Conservation (phyloP, 768 basidiomycete species). For the Boletus vermiculosoides region DNA sequence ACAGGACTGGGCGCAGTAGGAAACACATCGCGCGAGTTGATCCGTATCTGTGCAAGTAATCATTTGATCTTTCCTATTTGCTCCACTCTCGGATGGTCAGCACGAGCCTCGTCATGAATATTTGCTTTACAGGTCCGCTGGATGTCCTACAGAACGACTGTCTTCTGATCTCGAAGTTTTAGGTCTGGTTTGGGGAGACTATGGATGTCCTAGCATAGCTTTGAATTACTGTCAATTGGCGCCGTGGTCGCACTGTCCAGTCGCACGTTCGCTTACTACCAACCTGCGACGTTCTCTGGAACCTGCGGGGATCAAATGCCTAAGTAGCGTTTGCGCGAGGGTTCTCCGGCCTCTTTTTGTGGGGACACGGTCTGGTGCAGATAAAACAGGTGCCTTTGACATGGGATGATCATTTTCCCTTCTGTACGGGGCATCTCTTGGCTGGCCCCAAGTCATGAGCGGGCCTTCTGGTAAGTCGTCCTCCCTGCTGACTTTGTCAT, state of each 20-base stretch:
- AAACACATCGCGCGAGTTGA: background rate
- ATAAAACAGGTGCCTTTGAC: background rate
- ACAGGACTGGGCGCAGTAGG: background rate
- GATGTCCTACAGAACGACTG: too few species aligned
- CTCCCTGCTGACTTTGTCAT: background rate
- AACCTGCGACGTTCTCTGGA: background rate
- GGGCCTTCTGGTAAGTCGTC: background rate
- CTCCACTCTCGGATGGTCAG: background rate
- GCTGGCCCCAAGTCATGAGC: background rate
- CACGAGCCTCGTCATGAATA: background rate
- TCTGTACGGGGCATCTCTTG: background rate
- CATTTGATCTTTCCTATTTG: background rate
- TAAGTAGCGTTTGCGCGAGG: background rate
- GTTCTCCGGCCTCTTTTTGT: background rate
- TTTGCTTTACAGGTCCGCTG: background rate
- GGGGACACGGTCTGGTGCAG: background rate
- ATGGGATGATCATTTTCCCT: background rate
- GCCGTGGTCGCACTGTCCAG: background rate
- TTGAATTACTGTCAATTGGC: background rate
- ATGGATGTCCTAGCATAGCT: too few species aligned
- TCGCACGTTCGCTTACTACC: background rate
- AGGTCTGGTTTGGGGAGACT: too few species aligned
- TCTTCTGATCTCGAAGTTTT: too few species aligned
- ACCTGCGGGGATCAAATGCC: background rate
- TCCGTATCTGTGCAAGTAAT: background rate